Conservation (phyloP, 2,329 filamentous ascomycete species). For the Colletotrichum sp. region DNA sequence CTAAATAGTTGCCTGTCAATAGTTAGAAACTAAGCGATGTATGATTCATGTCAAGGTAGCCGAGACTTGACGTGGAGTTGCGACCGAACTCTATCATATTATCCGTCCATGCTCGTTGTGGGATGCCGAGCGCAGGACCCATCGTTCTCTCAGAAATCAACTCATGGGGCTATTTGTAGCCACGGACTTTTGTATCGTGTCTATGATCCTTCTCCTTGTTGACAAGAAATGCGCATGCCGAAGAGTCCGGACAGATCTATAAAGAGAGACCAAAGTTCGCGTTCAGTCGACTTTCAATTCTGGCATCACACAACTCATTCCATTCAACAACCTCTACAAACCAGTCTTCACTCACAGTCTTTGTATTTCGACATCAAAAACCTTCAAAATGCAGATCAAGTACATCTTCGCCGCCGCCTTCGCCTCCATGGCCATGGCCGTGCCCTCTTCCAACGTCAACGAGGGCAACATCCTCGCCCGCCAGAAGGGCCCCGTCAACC, state of each 20-base stretch:
- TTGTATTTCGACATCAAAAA: background rate
- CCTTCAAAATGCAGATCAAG: background rate
- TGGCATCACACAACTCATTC: background rate
- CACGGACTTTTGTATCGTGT: background rate
- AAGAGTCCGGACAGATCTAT: background rate
- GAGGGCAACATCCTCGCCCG: background rate
- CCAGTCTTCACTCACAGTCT: background rate
- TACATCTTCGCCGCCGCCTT: background rate
- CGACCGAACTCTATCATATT: background rate
- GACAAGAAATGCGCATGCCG: background rate
- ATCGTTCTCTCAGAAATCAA: background rate
- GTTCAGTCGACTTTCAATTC: fast-evolving
- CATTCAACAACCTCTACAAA: fast-evolving
- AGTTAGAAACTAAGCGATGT: background rate
- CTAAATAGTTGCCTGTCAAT: background rate
- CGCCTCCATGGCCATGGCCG: background rate
- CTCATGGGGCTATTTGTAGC: background rate
- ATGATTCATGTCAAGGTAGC: background rate
- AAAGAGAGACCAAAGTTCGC: background rate
- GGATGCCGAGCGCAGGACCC: background rate
- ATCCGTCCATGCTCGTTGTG: background rate
- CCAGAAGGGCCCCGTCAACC: background rate
- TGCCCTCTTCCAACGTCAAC: background rate
- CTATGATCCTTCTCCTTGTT: background rate
- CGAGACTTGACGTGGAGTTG: background rate